Evolutionary conservation across 495 filamentous ascomycete species (phyloP).

Genomic region (Penicillium lagena): DNA sequence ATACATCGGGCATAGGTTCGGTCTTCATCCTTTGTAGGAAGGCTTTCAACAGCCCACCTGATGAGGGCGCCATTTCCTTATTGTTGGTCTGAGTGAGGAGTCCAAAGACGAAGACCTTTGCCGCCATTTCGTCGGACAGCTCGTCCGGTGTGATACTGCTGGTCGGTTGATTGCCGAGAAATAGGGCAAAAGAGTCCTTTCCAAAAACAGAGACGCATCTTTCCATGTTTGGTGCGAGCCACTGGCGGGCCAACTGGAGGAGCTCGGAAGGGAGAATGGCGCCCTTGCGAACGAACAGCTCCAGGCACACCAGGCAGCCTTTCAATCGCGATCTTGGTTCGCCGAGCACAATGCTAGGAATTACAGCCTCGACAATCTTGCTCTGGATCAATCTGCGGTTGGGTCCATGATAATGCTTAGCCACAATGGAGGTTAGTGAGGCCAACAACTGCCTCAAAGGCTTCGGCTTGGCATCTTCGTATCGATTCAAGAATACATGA

Average conservation of each 20-base stretch:
- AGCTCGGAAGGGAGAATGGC: slow-evolving; percentile 25
- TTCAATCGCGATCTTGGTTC: slow-evolving; percentile 36
- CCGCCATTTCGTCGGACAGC: slow-evolving; percentile 11
- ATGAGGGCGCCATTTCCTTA: slow-evolving; percentile 55
- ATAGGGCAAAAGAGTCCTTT: slow-evolving; percentile 24
- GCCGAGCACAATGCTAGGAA: slow-evolving; percentile 33
- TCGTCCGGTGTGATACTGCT: slow-evolving; percentile 5
- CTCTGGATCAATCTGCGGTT: slow-evolving; percentile 13
- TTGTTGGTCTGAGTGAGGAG: slow-evolving; percentile 31
- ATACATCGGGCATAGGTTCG: background rate
- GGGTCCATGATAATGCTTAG: slow-evolving; percentile 36
- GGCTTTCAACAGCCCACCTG: slow-evolving; percentile 57
- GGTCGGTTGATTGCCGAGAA: slow-evolving; percentile 7
- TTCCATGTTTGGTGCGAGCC: slow-evolving; percentile 25
- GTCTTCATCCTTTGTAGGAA: slow-evolving; percentile 44
- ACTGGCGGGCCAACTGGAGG: slow-evolving; percentile 21
- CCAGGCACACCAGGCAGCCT: slow-evolving; percentile 33
- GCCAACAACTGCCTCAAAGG: slow-evolving; percentile 68
- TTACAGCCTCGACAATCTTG: slow-evolving; percentile 15
- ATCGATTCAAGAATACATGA: slow-evolving; percentile 65
- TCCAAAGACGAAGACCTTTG: slow-evolving; percentile 29
- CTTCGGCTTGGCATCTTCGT: slow-evolving; percentile 65
- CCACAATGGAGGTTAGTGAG: slow-evolving; percentile 46
- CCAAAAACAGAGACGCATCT: slow-evolving; percentile 24
- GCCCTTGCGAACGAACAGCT: slow-evolving; percentile 34